Conservation (phyloP, 2,329 filamentous ascomycete genomes). For the Ramularia collo-cygni region DNA sequence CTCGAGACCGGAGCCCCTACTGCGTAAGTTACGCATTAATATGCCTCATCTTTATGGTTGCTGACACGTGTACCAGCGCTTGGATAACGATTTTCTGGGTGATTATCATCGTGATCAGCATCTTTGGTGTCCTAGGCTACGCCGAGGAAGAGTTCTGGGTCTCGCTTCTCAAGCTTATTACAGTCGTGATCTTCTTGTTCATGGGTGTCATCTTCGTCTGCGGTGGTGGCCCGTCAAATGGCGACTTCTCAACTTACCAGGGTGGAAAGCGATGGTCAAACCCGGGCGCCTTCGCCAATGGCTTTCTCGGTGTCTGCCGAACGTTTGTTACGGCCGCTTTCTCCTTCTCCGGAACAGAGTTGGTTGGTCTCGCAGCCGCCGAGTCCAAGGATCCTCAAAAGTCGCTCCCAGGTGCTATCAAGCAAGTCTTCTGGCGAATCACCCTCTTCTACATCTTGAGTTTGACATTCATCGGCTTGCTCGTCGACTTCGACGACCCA, state of each 20-base stretch:
- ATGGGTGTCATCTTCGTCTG: constrained; percentile 52
- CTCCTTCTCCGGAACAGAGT: constrained; percentile 55
- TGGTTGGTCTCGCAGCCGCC: constrained; percentile 64
- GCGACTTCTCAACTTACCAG: constrained; percentile 29
- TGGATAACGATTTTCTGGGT: constrained; percentile 22
- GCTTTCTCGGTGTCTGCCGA: constrained; percentile 58
- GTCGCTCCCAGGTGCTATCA: constrained; percentile 76
- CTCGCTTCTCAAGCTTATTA: constrained; percentile 22
- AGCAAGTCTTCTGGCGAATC: constrained; percentile 94
- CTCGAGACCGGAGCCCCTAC: constrained; percentile 19
- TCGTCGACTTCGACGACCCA: constrained; percentile 66
- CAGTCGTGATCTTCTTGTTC: constrained; percentile 56
- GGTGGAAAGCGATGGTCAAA: constrained; percentile 46
- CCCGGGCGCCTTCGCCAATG: constrained; percentile 41
- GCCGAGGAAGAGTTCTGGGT: constrained; percentile 27
- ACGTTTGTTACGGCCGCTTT: constrained; percentile 60
- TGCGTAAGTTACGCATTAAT: constrained; percentile 8
- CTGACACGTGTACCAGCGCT: constrained; percentile 3
- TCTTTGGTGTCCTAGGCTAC: constrained; percentile 26
- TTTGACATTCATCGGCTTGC: constrained; percentile 69
- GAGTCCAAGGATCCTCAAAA: constrained; percentile 75
- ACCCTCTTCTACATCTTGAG: constrained; percentile 83
- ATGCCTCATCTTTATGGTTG: no score
- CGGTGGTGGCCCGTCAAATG: constrained; percentile 46
- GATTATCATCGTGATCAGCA: constrained; percentile 20